phyloP scores from a whole-genome alignment of 139 green algal species.

The Picocystis salinarum region DNA sequence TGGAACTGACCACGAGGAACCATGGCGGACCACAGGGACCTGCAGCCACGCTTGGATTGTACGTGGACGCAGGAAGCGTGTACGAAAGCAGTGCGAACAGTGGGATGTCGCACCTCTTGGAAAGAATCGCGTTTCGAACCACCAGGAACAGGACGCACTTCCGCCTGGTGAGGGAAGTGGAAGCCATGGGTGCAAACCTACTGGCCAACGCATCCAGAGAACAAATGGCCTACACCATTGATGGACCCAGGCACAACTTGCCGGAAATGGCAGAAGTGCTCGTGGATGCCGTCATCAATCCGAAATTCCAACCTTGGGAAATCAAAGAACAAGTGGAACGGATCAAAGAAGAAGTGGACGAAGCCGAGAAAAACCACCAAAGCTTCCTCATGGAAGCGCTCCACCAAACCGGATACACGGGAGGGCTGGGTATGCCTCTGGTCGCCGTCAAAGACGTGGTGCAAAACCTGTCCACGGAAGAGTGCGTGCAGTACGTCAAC shows the following conservation, averaged over 20 bases:
- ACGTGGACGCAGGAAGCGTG: conserved; percentile 56
- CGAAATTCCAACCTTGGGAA: conserved; percentile 49
- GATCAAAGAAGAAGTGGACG: conserved; percentile 41
- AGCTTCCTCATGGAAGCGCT: conserved; percentile 41
- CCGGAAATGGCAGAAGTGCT: conserved; percentile 75
- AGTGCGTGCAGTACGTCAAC: conserved; percentile 2
- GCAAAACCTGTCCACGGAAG: conserved; percentile 24
- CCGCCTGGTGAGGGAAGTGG: conserved; percentile 55
- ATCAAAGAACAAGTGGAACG: conserved; percentile 35
- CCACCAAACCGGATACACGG: conserved; percentile 44
- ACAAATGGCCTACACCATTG: conserved; percentile 82
- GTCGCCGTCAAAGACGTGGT: conserved; percentile 29
- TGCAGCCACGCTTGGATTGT: conserved; percentile 70
- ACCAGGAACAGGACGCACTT: conserved; percentile 57
- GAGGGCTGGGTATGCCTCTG: conserved; percentile 57
- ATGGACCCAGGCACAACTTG: conserved; percentile 52
- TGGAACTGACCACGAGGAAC: not conserved
- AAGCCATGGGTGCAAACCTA: conserved; percentile 70
- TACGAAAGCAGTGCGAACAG: conserved; percentile 14
- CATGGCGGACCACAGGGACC: conserved; percentile 35
- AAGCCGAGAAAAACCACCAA: conserved; percentile 39
- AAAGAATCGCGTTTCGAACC: conserved; percentile 83
- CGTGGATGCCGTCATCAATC: conserved; percentile 72
- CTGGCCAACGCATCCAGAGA: conserved; percentile 51
- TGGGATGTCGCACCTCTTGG: conserved; percentile 66